phyloP scores from a whole-genome alignment of 345 rosid species.

The Pelargonium nanum region DNA sequence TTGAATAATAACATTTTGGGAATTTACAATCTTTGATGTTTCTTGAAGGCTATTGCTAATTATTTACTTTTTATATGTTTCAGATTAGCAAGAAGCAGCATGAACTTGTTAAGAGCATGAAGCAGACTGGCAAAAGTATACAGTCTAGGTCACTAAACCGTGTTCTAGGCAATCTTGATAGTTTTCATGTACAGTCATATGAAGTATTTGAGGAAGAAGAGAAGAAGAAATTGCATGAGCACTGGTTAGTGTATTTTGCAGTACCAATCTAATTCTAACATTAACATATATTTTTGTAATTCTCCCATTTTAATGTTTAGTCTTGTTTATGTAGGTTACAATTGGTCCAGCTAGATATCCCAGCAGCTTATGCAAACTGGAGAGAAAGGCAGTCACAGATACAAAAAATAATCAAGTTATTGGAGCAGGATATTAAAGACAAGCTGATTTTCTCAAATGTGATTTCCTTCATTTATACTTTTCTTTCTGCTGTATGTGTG shows the following conservation, averaged over 20 bases:
- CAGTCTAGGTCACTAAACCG: conserved; percentile 58
- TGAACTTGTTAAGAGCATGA: conserved; percentile 76
- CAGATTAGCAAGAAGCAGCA: conserved; percentile 97
- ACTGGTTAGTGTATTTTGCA: conserved; percentile 56
- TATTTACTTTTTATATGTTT: conserved; percentile 16
- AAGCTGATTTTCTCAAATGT: conserved; percentile 27
- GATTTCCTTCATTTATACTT: conserved; percentile 28
- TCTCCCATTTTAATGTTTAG: conserved; percentile 1
- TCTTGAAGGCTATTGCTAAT: conserved; percentile 16
- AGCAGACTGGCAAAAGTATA: conserved; percentile 73
- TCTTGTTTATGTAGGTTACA: conserved; percentile 42
- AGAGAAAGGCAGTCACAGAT: conserved; percentile 40
- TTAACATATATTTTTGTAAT: conserved; percentile 1
- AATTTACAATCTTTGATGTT: not conserved
- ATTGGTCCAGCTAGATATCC: conserved; percentile 57
- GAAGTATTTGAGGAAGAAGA: conserved; percentile 89
- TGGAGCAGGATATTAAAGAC: conserved; percentile 55
- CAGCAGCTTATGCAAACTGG: conserved; percentile 63
- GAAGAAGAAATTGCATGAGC: conserved; percentile 57
- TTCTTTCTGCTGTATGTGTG: not conserved
- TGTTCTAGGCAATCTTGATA: conserved; percentile 60
- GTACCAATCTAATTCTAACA: conserved; percentile 10
- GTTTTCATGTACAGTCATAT: conserved; percentile 67
- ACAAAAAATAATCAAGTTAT: conserved; percentile 32
- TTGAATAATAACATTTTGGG: not conserved